Conservation (phyloP, 2,329 filamentous ascomycete species). For the Mollisia scopiformis region DNA sequence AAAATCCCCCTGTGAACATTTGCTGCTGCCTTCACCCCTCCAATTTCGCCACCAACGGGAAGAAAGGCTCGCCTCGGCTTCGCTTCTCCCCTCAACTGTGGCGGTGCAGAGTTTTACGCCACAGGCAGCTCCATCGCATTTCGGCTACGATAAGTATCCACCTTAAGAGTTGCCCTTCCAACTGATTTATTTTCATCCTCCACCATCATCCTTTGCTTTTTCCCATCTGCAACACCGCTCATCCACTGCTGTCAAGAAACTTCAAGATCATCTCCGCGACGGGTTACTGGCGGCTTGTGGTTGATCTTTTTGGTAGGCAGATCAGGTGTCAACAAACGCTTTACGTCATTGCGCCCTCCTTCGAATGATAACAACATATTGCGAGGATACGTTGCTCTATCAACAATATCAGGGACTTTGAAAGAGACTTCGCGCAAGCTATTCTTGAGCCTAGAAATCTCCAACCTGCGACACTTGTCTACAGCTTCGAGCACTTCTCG, state of each 20-base stretch:
- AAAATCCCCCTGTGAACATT: too few relatives aligned
- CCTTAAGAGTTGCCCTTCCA: constrained; percentile 12
- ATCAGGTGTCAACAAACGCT: constrained; percentile 4
- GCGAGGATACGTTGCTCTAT: not conserved
- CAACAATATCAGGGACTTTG: not conserved
- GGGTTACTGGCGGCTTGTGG: not conserved
- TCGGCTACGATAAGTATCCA: not conserved
- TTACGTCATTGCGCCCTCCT: constrained; percentile 10
- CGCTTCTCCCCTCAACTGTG: not conserved
- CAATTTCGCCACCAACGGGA: not conserved
- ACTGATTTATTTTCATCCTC: constrained; percentile 12
- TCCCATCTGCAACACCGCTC: not conserved
- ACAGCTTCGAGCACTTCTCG: not conserved
- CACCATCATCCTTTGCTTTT: not conserved
- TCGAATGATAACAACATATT: not conserved
- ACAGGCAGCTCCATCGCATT: constrained; percentile 2
- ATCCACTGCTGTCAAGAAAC: not conserved
- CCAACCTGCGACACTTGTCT: not conserved
- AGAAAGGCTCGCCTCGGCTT: not conserved
- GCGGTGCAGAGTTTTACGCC: constrained; percentile 3
- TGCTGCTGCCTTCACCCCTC: not conserved
- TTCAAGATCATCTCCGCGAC: not conserved
- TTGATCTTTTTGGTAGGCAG: not conserved
- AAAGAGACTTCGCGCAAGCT: not conserved
- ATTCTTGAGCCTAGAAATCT: not conserved